Base-by-base conservation (phyloP, 495 filamentous ascomycete species). In the Pseudevernia furfuracea region DNA sequence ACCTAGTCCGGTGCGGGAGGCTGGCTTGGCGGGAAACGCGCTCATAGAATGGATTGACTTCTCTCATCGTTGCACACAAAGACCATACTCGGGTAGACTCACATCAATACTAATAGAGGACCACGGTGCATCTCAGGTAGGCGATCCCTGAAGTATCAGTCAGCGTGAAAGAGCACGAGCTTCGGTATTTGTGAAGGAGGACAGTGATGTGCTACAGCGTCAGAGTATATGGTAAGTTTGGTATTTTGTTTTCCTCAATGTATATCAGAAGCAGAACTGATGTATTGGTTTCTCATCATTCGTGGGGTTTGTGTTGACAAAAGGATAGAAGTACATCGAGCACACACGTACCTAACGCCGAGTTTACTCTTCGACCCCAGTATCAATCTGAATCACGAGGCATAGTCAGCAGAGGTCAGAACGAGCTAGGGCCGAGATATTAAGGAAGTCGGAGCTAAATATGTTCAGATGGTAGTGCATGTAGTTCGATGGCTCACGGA, bases 11-110 rank as follows among this genome's bases (percentile, higher is more conserved):
- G 90, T 95, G 81, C 72, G 87, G 84, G 82, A 90, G 86, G 82
- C 84, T 85, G 83, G 80, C 82, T 90, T 82, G 87, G 89, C 78
- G 69, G 74, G 78, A 68, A 78, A 84, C 82, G 77, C 81, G 74
- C 75, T 97, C 90, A 84, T 95, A 88, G 93, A 97, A 97, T 97
- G 93, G 93, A 97, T 97, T 89, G 87, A 91, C 92, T 92, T 80
- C 84, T 89, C 85, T 96, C 92, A 96, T 97, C 93, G 89, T 89
- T 75, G 79, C 49, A 66, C 61, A 60, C 37, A 64, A 58, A 32
- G 23, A n/a, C 1, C 21, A n/a, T 2, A 19, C 36, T 17, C 23
- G 36, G 23, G 21, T 38, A 44, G 12, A 32, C 60, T 55, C 14
- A 57, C 61, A 65, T 36, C 61, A 58, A 63, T 19, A 34, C 36